Base-by-base conservation (phyloP, 495 filamentous ascomycete species). In the Neurospora sublineolata region DNA sequence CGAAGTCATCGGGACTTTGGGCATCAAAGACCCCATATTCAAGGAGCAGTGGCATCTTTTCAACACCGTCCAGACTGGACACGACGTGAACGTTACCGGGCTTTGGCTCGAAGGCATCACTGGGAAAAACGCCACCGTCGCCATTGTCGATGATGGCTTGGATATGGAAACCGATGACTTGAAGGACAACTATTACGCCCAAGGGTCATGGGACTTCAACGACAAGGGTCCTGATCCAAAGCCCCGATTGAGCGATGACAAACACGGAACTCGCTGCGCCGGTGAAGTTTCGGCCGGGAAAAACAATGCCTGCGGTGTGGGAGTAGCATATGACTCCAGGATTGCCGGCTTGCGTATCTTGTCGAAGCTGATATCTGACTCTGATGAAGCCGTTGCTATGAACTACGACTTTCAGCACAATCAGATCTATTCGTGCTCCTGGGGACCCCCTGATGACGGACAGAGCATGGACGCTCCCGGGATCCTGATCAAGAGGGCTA, bases 341-440 rank as follows among this genome's bases (percentile, higher is more conserved):
- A 89, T 99, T 74, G 88, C 93, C 27, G 94, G 92, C 37, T 90
- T 97, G 73, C 92, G 95, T 23, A 98, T 99, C 75, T 83, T 99
- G 27, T 95, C 92, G 30, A 92, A 91, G 74, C 80, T 91, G n/a
- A 97, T 99, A 74, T 89, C 89, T 69, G 95, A 99, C 80, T 89
- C 90, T 38, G 95, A 99, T 76, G 95, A 99, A 81, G 94, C 95
- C 37, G 83, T 89, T 2, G 91, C 95, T 27, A 89, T 99, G 86
- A 97, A 96, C 82, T 97, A 93, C 80, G 93, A 89, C 33, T 95
- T 87, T 76, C 89, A 97, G 74, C 84, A 92, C 44, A 99, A 97
- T 77, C 91, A 97, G 72, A 97, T 99, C 64, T 99, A 97, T 81
- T 99, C 95, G 11, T 99, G 95, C 81, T 97, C 94, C 0, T 99